phyloP scores from a whole-genome alignment of 148 eudicot genomes.

The Selenicereus undatus region DNA sequence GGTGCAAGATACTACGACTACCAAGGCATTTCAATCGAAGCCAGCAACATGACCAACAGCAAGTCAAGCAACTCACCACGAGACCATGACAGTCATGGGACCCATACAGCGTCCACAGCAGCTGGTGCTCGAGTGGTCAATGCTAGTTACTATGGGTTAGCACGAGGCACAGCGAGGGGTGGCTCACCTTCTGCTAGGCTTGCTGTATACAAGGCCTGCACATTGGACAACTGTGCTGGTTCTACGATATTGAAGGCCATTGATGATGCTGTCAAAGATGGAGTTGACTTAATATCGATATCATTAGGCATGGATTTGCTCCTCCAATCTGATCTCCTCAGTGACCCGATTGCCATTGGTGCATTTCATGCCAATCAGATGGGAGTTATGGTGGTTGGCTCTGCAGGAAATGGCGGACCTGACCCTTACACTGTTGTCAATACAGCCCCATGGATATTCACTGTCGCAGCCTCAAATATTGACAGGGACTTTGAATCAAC shows the following conservation, averaged over 20 bases:
- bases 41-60: slow-evolving; percentile 18
- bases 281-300: slow-evolving; percentile 64
- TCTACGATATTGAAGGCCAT: slow-evolving; percentile 56
- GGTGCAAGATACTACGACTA: slow-evolving; percentile 56
- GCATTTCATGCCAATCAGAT: slow-evolving; percentile 63
- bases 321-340: slow-evolving; percentile 40
- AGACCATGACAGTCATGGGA: slow-evolving; percentile 58
- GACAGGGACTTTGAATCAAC: slow-evolving; percentile 51
- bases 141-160: slow-evolving; percentile 63
- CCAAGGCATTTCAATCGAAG: slow-evolving; percentile 8
- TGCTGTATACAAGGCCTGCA: slow-evolving; percentile 61
- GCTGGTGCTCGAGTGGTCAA: slow-evolving; percentile 42
- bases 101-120: slow-evolving; percentile 68
- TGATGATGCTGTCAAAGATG: slow-evolving; percentile 68
- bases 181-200: slow-evolving; percentile 60
- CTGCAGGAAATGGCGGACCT: slow-evolving; percentile 72
- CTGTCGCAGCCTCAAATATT: slow-evolving; percentile 62
- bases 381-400: slow-evolving; percentile 59
- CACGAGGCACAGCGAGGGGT: slow-evolving; percentile 50
- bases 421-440: slow-evolving; percentile 46
- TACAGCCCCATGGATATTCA: slow-evolving; percentile 69
- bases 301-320: slow-evolving; percentile 51
- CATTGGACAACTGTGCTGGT: slow-evolving; percentile 40
- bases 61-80: slow-evolving; percentile 38
- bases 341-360: slow-evolving; percentile 60